Evolutionary conservation across 2,329 filamentous ascomycete genomes (phyloP), one percentile per base, ranked within the genome.

Genomic region (Sporothrix protearum): DNA sequence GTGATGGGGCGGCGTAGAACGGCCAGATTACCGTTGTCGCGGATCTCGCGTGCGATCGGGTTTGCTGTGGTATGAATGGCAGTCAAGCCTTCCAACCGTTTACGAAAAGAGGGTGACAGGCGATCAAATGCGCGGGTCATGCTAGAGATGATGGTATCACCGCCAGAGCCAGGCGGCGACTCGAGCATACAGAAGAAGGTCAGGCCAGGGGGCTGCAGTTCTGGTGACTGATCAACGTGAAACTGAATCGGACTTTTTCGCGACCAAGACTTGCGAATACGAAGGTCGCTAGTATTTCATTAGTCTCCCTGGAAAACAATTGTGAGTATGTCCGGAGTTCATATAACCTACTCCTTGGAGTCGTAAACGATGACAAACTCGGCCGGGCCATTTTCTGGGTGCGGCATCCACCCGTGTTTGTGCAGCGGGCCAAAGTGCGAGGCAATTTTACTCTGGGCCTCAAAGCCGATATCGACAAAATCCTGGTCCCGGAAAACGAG

Each of bases 181-280:
- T 97, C 94, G n/a, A 97, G 86, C 70, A 94, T 85, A 78, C 96
- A 97, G 49, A 97, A 81, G 81, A 97, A 96, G 0, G 94, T 97
- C 0, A 93, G 97, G 28, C 93, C 93, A 0, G 94, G 94, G 0
- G 94, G 93, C 81, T 97, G 94, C 75, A 88, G 83, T 83, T 97
- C 94, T 78, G 75, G 74, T 1, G 75, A 76, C 71, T 76, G 75
- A 70, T 77, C 76, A 19, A 76, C 74, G 59, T 77, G 76, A 70
- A 76, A 76, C 64, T 76, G 75, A 16, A 76, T 75, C 1, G 75
- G 75, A 51, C 74, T 76, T 70, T 74, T 76, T 16, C 75, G 42
- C 1, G 74, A 55, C 75, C 76, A 77, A 8, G 76, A 77, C 47
- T 76, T 76, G 28, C 75, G 74, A 33, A 76, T 72, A 6, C 75